Conservation (phyloP, 495 filamentous ascomycete genomes). For the Penicillium lagena region DNA sequence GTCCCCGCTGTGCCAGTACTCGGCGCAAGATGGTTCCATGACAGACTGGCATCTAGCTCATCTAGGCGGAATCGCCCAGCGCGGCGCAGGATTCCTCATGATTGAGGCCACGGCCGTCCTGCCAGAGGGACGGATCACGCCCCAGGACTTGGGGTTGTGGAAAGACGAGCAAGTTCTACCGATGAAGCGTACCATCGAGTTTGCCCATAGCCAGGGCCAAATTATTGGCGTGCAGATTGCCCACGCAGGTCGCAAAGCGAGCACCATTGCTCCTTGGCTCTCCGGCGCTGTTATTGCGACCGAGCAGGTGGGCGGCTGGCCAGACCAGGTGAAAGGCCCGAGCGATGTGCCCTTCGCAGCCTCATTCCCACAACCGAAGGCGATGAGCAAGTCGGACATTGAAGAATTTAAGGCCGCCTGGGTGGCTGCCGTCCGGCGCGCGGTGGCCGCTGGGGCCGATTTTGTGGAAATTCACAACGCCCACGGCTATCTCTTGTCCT, state of each 20-base stretch:
- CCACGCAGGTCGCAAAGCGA: constrained; percentile 73
- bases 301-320: constrained; percentile 56
- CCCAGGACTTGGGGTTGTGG: constrained; percentile 67
- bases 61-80: constrained; percentile 51
- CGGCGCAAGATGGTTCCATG: constrained; percentile 54
- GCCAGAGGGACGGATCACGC: constrained; percentile 72
- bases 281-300: constrained; percentile 39
- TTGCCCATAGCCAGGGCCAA: constrained; percentile 64
- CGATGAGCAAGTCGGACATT: constrained; percentile 52
- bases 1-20: constrained; percentile 66
- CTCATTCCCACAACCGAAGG: constrained; percentile 34
- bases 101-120: constrained; percentile 69
- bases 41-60: constrained; percentile 59
- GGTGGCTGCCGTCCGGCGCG: constrained; percentile 47
- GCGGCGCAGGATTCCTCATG: constrained; percentile 63
- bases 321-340: constrained; percentile 49
- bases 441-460: constrained; percentile 52
- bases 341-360: constrained; percentile 49
- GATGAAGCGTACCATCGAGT: constrained; percentile 56
- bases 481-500: constrained; percentile 60
- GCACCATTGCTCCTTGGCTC: constrained; percentile 61
- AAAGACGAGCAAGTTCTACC: constrained; percentile 63
- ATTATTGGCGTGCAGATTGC: constrained; percentile 70
- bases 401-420: constrained; percentile 51
- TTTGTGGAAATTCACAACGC: constrained; percentile 55